Base-by-base conservation (phyloP, 2,329 filamentous ascomycete species). In the Hymenotorrendiella dingleyae region DNA sequence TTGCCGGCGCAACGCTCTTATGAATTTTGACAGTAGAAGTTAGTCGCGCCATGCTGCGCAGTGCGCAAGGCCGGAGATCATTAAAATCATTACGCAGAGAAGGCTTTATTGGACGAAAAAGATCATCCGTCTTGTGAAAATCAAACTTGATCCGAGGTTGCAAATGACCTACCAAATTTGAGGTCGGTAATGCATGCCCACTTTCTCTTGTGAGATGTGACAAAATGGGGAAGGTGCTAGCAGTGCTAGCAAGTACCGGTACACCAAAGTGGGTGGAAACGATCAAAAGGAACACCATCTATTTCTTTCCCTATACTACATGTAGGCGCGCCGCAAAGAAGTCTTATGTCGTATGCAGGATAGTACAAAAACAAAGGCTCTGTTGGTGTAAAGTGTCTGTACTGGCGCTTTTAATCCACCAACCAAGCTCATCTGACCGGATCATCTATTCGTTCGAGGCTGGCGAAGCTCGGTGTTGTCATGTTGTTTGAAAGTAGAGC, bases 271-370 rank as follows among this genome's bases (percentile, higher is more conserved):
- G n/a, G n/a, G n/a, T n/a, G 8, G 17, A 32, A 32, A 38, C 36
- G 34, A 14, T n/a, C 12, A 3, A 24, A 36, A n/a, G 10, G 17
- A n/a, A 12, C 9, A 38, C 19, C n/a, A n/a, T 38, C 36, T 38
- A 38, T 21, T 50, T 44, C 29, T 46, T 44, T 55, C 47, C 52
- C 50, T 55, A 57, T 59, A 56, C 55, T 59, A 59, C 57, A 58
- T 54, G 53, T 55, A 54, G 42, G 30, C 49, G 45, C 47, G 45
- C 43, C 50, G 47, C 33, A 46, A 51, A 54, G n/a, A n/a, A n/a
- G n/a, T n/a, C n/a, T n/a, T n/a, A n/a, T n/a, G n/a, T 17, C 16
- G 49, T 38, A 42, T 55, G 54, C 54, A 42, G 38, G 47, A n/a
- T n/a, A 42, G 47, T 54, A 55, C 55, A 58, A 55, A 48, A 56